Percentiles rank a stretch among this genome's conserved stretches.
phyloP scores from a whole-genome alignment of 139 green algal genomes.

The Chlamydomonas urium region DNA sequence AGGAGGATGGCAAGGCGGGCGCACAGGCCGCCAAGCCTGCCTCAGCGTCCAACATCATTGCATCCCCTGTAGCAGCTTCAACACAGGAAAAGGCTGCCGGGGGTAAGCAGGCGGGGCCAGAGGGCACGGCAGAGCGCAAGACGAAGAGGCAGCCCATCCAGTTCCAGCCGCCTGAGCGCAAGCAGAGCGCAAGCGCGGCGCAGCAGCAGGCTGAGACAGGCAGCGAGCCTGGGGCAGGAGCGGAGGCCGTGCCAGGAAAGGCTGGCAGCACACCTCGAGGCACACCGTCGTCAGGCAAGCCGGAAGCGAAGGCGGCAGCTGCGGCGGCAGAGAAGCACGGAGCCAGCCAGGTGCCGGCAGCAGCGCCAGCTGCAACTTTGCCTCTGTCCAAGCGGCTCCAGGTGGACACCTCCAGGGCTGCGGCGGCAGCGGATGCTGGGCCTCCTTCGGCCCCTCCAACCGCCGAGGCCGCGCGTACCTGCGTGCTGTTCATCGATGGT shows the following conservation, averaged over 20 bases:
- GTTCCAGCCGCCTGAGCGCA: slow-evolving; percentile 3
- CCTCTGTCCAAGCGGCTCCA: no score
- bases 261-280: no score
- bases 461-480: background rate
- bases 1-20: no score
- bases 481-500: slow-evolving; percentile 66
- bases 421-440: no score
- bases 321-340: background rate
- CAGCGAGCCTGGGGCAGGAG: background rate
- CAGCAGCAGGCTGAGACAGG: slow-evolving; percentile 1
- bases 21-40: background rate
- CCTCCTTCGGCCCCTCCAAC: no score
- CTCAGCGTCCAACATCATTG: background rate
- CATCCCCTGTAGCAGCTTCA: background rate
- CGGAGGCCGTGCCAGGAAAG: background rate
- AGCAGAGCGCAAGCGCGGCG: background rate
- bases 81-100: background rate
- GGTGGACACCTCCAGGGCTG: no score
- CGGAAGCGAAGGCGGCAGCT: background rate
- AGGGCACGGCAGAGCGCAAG: slow-evolving; percentile 9
- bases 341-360: no score
- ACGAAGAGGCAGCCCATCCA: background rate
- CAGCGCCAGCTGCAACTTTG: no score
- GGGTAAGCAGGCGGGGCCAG: background rate
- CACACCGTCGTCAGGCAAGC: background rate